Evolutionary conservation across 129 eudicot species (phyloP), one percentile per base, ranked within the genome.

Genomic region (Kitagawia praeruptora): DNA sequence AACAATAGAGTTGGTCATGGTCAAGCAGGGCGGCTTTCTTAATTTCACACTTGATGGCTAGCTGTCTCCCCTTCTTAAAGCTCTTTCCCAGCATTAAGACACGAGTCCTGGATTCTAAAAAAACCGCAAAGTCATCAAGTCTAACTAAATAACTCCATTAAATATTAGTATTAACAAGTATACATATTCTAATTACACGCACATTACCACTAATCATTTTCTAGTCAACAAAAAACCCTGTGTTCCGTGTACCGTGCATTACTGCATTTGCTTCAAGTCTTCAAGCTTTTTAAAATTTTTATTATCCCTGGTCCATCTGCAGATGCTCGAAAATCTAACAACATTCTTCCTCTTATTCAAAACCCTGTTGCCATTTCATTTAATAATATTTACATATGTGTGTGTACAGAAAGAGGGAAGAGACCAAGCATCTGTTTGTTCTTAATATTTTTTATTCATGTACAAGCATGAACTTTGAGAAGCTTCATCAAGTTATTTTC

Each of bases 251-350:
- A 74, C 2, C 79, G 39, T 74, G 82, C 83, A 71, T 82, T 80
- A 31, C 34, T 31, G 0, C 34, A 31, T 31, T 31, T 76, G 67
- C 80, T 78, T 73, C 83, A 75, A 67, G 77, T 79, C 76, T 78
- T 64, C 79, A 34, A 34, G 37, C 2, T 34, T 34, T 34, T 34
- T 66, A 66, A 66, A 76, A 75, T 75, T 67, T 80, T 76, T 76
- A 21, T n/a, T n/a, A 14, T 79, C 2, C 1, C 34, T 76, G 46
- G 78, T 85, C 51, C 78, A 75, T 56, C 83, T 82, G 81, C 88
- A 85, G 84, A 83, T 83, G 56, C 75, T 79, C 39, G 15, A 74
- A 38, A 61, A 79, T 79, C 75, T 80, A 75, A 78, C 49, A 25
- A 10, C 12, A 39, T 47, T 39, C 56, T 58, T 13, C 21, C 34